A percentile compares a stretch with the other conserved stretches of the same genome.
Conservation (phyloP, 1,284 basidiomycete genomes). For the Vanrija pseudolonga region DNA sequence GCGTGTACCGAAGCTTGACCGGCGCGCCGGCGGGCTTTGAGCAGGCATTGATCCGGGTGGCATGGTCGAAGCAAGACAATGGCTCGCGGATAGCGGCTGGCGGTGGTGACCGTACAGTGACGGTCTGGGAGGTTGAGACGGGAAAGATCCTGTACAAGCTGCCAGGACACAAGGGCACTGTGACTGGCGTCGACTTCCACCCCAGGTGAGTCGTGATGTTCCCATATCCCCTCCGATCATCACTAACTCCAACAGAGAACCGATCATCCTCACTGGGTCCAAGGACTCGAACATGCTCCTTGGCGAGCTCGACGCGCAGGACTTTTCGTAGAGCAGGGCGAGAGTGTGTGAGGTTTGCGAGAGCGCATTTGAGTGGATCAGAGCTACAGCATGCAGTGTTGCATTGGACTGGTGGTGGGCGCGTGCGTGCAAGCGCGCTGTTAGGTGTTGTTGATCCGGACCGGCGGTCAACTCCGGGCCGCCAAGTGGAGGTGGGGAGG, state of each 20-base stretch:
- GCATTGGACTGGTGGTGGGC: no score
- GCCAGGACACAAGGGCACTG: slow-evolving; percentile 90
- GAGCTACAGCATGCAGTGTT: no score
- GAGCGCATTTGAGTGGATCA: no score
- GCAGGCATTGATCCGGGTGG: slow-evolving; percentile 69
- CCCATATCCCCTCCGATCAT: rapidly evolving
- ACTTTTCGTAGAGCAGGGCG: slow-evolving; percentile 30
- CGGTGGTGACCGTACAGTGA: slow-evolving; percentile 59
- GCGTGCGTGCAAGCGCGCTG: no score
- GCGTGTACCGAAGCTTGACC: slow-evolving; percentile 71
- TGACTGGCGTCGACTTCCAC: slow-evolving; percentile 84
- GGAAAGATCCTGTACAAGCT: slow-evolving; percentile 82
- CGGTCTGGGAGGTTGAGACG: slow-evolving; percentile 88
- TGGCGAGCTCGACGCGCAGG: slow-evolving; percentile 70
- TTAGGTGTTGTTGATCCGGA: no score
- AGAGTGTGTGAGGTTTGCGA: not conserved
- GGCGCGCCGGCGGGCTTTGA: slow-evolving; percentile 91
- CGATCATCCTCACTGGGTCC: slow-evolving; percentile 81
- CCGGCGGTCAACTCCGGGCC: no score
- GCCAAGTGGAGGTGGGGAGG: no score
- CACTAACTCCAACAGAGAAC: slow-evolving; percentile 58
- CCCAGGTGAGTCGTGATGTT: slow-evolving; percentile 33
- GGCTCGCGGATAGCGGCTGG: slow-evolving; percentile 51
- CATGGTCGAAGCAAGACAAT: slow-evolving; percentile 58
- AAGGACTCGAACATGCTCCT: slow-evolving; percentile 85